Evolutionary conservation across 768 basidiomycete genomes (phyloP).

Genomic region (Boletales sp.): DNA sequence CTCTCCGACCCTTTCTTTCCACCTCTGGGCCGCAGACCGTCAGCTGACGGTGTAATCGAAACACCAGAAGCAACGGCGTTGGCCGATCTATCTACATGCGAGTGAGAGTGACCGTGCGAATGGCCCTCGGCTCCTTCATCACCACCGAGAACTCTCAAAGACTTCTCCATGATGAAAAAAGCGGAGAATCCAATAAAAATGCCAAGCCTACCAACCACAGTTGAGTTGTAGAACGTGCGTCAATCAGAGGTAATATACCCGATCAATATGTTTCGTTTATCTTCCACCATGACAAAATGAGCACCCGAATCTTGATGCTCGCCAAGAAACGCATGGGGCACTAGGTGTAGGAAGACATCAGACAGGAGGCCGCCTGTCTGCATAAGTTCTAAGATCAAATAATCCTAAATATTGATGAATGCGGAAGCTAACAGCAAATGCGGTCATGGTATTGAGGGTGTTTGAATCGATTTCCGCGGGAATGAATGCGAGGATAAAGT

Average conservation of each 20-base stretch:
- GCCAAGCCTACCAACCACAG: slow-evolving; percentile 47
- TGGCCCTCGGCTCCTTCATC: slow-evolving; percentile 49
- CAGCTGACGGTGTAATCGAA: slow-evolving; percentile 35
- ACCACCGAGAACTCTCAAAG: slow-evolving; percentile 73
- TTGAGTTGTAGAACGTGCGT: slow-evolving; percentile 9
- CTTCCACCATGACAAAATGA: slow-evolving; percentile 81
- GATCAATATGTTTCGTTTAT: slow-evolving; percentile 86
- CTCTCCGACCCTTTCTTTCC: slow-evolving; percentile 19
- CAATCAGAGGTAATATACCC: slow-evolving; percentile 49
- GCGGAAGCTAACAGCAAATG: slow-evolving; percentile 68
- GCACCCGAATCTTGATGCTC: slow-evolving; percentile 72
- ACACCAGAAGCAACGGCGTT: slow-evolving; percentile 45
- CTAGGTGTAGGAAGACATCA: slow-evolving; percentile 88
- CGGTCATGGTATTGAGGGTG: slow-evolving; percentile 91
- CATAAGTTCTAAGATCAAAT: slow-evolving; percentile 16
- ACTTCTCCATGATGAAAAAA: slow-evolving; percentile 94
- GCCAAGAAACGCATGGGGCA: slow-evolving; percentile 91
- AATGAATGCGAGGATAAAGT: slow-evolving; percentile 93
- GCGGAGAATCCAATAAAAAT: slow-evolving; percentile 86
- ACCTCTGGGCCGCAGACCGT: slow-evolving; percentile 51
- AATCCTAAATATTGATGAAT: slow-evolving; percentile 7
- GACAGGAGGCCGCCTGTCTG: slow-evolving; percentile 89
- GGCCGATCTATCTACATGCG: slow-evolving; percentile 32
- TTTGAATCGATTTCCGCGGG: slow-evolving; percentile 81
- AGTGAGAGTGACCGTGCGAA: slow-evolving; percentile 54